Base-by-base conservation (phyloP, 495 filamentous ascomycete genomes). In the Penicillium alfredii region DNA sequence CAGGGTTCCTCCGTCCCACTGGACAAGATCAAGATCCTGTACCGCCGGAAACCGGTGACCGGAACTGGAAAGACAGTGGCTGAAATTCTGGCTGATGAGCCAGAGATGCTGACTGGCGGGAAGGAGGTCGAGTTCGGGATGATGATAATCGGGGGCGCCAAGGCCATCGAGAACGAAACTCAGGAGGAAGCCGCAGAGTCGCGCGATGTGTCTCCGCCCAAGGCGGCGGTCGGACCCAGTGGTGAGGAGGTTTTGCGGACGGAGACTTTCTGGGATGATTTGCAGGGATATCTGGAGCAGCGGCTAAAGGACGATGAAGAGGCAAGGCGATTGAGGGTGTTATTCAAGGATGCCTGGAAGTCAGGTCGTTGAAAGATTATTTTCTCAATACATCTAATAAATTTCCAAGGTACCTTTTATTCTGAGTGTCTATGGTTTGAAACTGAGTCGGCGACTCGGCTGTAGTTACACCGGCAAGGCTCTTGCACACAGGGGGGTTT, bases 231-330 rank as follows among this genome's bases (percentile, higher is more conserved):
- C 36, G 78, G 72, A 9, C 59, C 67, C 16, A 76, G 73, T 45
- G 79, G 77, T 13, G 59, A 47, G 30, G 73, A 71, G 14, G 71
- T 83, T 24, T 49, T 96, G 43, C 51, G 69, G 41, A 81, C 76
- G 15, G 79, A 83, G 20, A 78, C 73, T 42, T 98, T 98, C 61
- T 98, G 92, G 92, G 61, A 64, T 21, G 92, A 97, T 70, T 56
- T 98, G 45, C 79, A 76, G 54, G 85, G 75, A 9, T 98, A 81
- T 54, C 58, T 98, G 58, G 60, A 76, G 48, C 82, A 86, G 70
- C 75, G 84, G 60, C 44, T 95, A 34, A 76, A 79, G 59, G 84
- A 93, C 60, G 75, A 81, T 40, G 63, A 60, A 35, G 73, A 78
- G 39, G 84, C 81, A 6, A 76, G 70, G 46, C 77, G 77, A 55